These are phyloP conservation scores for Fragilaria crotonensis DNA, from an alignment of 108 stramenopile species.

Conservation along the genomic window DNA sequence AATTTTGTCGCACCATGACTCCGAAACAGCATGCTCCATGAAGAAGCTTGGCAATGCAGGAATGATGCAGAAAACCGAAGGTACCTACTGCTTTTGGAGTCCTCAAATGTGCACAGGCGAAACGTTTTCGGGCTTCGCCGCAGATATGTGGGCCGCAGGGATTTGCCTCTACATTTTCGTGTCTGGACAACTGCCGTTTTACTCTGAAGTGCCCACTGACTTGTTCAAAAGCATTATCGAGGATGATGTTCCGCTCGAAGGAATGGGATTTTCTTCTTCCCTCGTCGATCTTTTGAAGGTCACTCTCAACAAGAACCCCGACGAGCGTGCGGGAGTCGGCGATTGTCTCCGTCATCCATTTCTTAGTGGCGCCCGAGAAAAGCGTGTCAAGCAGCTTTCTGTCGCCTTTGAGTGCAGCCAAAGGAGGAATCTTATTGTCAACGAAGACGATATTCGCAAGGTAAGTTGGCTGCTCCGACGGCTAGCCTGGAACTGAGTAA, in stretches of 20 bases:
- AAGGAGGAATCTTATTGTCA: slow-evolving; percentile 18
- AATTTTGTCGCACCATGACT: slow-evolving; percentile 36
- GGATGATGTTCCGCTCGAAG: slow-evolving; percentile 38
- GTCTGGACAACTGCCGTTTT: slow-evolving; percentile 79
- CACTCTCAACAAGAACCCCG: slow-evolving; percentile 62
- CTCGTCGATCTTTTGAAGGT: slow-evolving; percentile 51
- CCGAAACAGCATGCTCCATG: slow-evolving; percentile 59
- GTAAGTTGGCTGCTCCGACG: neutral
- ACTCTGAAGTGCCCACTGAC: slow-evolving; percentile 48
- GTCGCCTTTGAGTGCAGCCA: slow-evolving; percentile 21
- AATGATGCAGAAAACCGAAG: slow-evolving; percentile 76
- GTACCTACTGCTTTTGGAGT: slow-evolving; percentile 83
- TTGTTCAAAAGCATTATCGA: slow-evolving; percentile 63
- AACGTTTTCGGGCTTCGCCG: slow-evolving; percentile 74
- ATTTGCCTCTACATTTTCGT: slow-evolving; percentile 85
- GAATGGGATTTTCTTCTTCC: slow-evolving; percentile 34
- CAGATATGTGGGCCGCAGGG: slow-evolving; percentile 91
- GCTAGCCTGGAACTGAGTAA: neutral
- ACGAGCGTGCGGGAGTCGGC: slow-evolving; percentile 67
- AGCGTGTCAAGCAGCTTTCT: slow-evolving; percentile 32
- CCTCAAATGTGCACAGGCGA: slow-evolving; percentile 76
- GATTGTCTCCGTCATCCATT: slow-evolving; percentile 79
- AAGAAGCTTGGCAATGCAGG: slow-evolving; percentile 42
- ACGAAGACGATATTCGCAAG: slow-evolving; percentile 27
- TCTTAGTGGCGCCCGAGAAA: slow-evolving; percentile 38